These are phyloP conservation scores for Sarocladiaceae sp. DNA, from an alignment of 2,329 filamentous ascomycete genomes.

Conservation along the genomic window DNA sequence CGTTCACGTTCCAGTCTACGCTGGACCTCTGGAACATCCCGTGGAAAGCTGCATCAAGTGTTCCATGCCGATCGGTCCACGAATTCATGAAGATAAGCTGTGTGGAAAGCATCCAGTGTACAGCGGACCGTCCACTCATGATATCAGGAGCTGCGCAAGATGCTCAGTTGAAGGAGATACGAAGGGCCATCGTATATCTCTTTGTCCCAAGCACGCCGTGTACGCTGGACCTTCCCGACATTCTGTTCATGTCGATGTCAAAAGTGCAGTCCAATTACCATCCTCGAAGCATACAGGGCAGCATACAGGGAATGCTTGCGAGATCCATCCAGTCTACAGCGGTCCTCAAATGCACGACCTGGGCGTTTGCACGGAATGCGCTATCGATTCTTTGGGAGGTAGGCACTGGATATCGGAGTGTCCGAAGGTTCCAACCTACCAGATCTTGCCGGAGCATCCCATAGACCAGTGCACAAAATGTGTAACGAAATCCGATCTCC, in stretches of 20 bases:
- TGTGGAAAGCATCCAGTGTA: no score
- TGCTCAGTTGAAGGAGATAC: no score
- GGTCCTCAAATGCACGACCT: neutral
- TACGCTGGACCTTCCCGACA: neutral
- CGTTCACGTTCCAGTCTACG: neutral
- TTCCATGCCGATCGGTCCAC: no score
- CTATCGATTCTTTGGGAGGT: neutral
- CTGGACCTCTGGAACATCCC: neutral
- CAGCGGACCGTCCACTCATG: no score
- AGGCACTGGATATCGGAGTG: conserved; percentile 9
- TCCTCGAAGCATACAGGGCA: no score
- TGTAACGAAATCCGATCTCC: neutral
- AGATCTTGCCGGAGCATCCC: conserved; percentile 9
- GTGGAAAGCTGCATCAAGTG: neutral
- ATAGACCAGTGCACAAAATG: conserved; percentile 6
- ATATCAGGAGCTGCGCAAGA: no score
- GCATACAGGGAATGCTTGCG: no score
- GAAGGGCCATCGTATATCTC: neutral
- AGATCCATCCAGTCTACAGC: neutral
- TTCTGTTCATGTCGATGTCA: neutral
- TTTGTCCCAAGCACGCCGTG: neutral
- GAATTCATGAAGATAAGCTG: no score
- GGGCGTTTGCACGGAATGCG: neutral
- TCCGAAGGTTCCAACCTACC: conserved; percentile 10
- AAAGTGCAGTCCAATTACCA: neutral